Evolutionary conservation across 768 basidiomycete genomes (phyloP).

Genomic region (Russula griseocarnosa): DNA sequence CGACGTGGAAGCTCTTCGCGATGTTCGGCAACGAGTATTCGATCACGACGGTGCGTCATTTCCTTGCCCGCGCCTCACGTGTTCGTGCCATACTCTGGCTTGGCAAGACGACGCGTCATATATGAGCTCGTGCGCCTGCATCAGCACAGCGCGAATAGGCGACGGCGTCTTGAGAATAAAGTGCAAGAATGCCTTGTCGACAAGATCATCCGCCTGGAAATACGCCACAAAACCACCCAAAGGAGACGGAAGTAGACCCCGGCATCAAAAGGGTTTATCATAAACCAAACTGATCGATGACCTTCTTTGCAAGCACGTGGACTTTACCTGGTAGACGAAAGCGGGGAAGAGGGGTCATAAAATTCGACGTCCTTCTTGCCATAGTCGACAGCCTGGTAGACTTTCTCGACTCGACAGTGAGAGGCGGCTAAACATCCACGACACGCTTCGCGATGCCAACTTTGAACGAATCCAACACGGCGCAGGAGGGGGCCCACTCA

Average conservation of each 20-base stretch:
- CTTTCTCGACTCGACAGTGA: conserved; percentile 74
- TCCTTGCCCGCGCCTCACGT: conserved; percentile 74
- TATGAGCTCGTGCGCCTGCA: conserved; percentile 71
- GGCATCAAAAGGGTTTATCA: background rate
- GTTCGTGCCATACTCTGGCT: conserved; percentile 81
- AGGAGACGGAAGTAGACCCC: background rate
- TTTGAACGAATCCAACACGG: conserved; percentile 72
- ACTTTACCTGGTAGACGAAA: conserved; percentile 83
- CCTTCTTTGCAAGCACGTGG: conserved; percentile 68
- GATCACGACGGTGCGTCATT: conserved; percentile 67
- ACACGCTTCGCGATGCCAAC: conserved; percentile 71
- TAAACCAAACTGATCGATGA: conserved; percentile 52
- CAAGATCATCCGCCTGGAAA: conserved; percentile 83
- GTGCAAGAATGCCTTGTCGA: conserved; percentile 81
- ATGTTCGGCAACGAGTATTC: conserved; percentile 98
- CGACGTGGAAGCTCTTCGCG: conserved; percentile 97
- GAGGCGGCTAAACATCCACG: conserved; percentile 55
- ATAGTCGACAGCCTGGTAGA: conserved; percentile 80
- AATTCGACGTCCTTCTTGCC: conserved; percentile 92
- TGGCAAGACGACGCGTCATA: conserved; percentile 52
- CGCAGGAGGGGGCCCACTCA: conserved; percentile 67
- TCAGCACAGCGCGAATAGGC: conserved; percentile 62
- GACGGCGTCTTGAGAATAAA: conserved; percentile 67
- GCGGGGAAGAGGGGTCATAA: conserved; percentile 86
- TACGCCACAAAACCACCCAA: conserved; percentile 32